These are phyloP conservation scores for Sporothrix mexicana DNA, from an alignment of 2,329 filamentous ascomycete species.

Conservation along the genomic window DNA sequence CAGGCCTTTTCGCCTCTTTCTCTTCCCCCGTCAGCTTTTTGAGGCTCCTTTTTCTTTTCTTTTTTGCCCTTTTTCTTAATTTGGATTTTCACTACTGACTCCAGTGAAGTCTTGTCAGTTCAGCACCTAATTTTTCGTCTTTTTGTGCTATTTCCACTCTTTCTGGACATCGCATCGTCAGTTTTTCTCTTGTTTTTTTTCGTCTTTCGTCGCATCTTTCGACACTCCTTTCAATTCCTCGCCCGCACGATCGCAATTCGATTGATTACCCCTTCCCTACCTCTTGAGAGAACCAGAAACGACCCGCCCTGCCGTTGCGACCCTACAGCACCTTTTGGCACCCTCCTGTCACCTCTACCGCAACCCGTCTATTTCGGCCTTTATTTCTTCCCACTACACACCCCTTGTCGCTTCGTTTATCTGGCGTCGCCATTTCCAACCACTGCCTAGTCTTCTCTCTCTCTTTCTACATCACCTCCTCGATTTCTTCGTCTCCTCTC, in stretches of 20 bases:
- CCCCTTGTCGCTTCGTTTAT: conserved; percentile 22
- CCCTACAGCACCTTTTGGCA: conserved; percentile 24
- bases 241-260: conserved; percentile 16
- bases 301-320: conserved; percentile 31
- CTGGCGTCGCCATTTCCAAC: conserved; percentile 18
- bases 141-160: conserved; percentile 13
- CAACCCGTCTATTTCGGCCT: conserved; percentile 17
- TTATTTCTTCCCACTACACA: conserved; percentile 27
- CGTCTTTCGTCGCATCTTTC: conserved; percentile 24
- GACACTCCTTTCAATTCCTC: background rate
- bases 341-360: conserved; percentile 4
- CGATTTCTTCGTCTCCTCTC: background rate
- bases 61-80: background rate
- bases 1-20: conserved; percentile 19
- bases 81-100: conserved; percentile 23
- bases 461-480: conserved; percentile 11
- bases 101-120: conserved; percentile 25
- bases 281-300: conserved; percentile 28
- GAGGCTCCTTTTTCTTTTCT: conserved; percentile 19
- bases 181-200: background rate
- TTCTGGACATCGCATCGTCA: conserved; percentile 8
- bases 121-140: background rate
- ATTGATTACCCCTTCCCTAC: conserved; percentile 16
- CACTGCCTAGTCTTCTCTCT: background rate
- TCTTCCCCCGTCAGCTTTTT: conserved; percentile 1